These are phyloP conservation scores for Centrapalus pauciflorus DNA, from an alignment of 129 eudicot genomes.

Conservation along the genomic window DNA sequence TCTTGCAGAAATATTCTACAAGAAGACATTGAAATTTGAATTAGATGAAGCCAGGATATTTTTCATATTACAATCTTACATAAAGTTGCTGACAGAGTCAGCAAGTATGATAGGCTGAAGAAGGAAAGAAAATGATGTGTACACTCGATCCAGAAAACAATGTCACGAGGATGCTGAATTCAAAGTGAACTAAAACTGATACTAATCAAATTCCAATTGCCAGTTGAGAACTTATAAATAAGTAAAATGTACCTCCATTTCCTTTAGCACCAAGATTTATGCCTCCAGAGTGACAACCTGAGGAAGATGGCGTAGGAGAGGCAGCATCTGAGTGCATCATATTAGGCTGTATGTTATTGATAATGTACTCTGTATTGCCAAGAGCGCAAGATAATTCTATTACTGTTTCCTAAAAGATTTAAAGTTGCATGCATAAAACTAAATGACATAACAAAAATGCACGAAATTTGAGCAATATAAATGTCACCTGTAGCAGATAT, in stretches of 20 bases:
- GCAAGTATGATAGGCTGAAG: background rate
- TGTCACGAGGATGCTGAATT: background rate
- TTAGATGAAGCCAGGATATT: background rate
- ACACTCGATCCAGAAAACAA: background rate
- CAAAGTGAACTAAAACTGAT: background rate
- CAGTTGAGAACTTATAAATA: background rate
- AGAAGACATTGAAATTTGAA: background rate
- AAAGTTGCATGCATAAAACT: conserved; percentile 2
- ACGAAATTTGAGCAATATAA: conserved; percentile 2
- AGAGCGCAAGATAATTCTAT: conserved; percentile 27
- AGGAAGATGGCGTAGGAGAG: conserved; percentile 23
- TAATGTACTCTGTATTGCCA: conserved; percentile 33
- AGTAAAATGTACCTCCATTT: conserved; percentile 61
- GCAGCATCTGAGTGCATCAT: conserved; percentile 34
- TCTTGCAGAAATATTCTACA: background rate
- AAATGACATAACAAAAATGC: background rate
- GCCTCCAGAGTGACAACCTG: conserved; percentile 39
- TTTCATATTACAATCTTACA: background rate
- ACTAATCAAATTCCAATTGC: background rate
- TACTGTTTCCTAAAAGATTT: conserved; percentile 32
- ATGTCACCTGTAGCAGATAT: conserved; percentile 64
- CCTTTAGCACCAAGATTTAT: conserved; percentile 77
- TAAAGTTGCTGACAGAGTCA: background rate
- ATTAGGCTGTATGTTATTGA: conserved; percentile 43
- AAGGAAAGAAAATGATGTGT: background rate